Conservation (phyloP, 805 yeast species). For the Metschnikowia gelsemii region DNA sequence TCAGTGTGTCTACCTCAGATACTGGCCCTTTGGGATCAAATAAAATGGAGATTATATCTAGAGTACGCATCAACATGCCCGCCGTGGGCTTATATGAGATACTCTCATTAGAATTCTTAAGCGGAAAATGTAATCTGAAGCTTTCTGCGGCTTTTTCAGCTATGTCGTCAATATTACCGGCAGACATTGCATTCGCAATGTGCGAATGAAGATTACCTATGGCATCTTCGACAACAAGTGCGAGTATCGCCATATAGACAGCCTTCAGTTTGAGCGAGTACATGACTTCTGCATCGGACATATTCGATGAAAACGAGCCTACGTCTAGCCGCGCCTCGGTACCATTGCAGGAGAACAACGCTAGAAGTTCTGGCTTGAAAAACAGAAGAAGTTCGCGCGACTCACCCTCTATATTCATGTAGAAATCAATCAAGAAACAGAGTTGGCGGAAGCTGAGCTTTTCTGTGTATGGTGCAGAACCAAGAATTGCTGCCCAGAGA, state of each 20-base stretch:
- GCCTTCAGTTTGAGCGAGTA: slow-evolving; percentile 25
- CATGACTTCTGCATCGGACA: slow-evolving; percentile 21
- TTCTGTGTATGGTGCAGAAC: slow-evolving; percentile 21
- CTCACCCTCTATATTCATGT: slow-evolving; percentile 24
- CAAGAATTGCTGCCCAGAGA: slow-evolving; percentile 29
- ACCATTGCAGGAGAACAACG: slow-evolving; percentile 19
- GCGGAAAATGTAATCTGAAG: slow-evolving; percentile 28
- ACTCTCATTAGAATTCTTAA: slow-evolving; percentile 14
- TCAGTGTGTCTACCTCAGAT: slow-evolving; percentile 13
- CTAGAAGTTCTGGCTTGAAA: slow-evolving; percentile 28
- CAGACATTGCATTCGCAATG: no score
- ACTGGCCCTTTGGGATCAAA: slow-evolving; percentile 1
- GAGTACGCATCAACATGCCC: slow-evolving; percentile 2
- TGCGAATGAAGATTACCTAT: slow-evolving; percentile 22
- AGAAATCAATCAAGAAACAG: slow-evolving; percentile 31
- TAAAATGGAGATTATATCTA: slow-evolving; percentile 4
- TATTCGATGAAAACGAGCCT: slow-evolving; percentile 13
- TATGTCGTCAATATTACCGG: no score
- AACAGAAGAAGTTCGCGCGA: slow-evolving; percentile 26
- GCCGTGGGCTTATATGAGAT: neutral
- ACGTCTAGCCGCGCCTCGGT: slow-evolving; percentile 17
- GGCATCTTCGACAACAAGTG: slow-evolving; percentile 33
- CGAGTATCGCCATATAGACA: slow-evolving; percentile 30
- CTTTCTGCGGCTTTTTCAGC: slow-evolving; percentile 3
- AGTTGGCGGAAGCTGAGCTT: slow-evolving; percentile 26